Base-by-base conservation (phyloP, 1,139 yeast species). In the Blastobotrys buckinghamii region DNA sequence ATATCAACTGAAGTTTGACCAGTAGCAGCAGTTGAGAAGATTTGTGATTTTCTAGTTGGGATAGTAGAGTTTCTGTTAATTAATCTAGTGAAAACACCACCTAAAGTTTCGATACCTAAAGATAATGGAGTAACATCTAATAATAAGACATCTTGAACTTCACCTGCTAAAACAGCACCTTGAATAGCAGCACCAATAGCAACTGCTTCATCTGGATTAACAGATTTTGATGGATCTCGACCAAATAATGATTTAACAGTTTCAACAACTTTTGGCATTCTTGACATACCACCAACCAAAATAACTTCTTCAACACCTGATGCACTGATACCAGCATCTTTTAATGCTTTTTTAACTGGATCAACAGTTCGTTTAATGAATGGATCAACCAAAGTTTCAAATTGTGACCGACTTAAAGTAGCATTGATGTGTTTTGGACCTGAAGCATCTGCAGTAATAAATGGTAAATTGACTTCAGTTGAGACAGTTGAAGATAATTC, bases 171-270 rank as follows among this genome's bases (percentile, higher is more conserved):
- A 59, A 92, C 96, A 68, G 97, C 98, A 77, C 97, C 98, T 77
- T 92, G 98, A 65, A 92, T 92, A 59, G 98, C 98, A 60, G 98
- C 98, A 78, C 99, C 99, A 76, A 92, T 88, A 67, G 98, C 98
- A 61, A 92, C 99, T 58, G 98, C 99, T 78, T 92, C 98, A 73
- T 92, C 98, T 64, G 99, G 99, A 85, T 92, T 94, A 68, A 92
- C 97, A 60, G 96, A 90, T 81, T 92, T 94, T 60, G 95, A 87
- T 67, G 98, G 97, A 68, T 92, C 96, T 73, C 81, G 87, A 70
- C 94, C 94, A 73, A 92, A 92, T 64, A 92, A 77, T 58, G 79
- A 72, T 77, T 89, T 90, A 70, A 92, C 98, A 64, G 97, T 90
- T 70, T 89, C 97, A 58, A 88, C 78, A 68, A 92, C 97, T 84